These are phyloP conservation scores for Lyophyllum decastes DNA, from an alignment of 768 basidiomycete species.

Conservation along the genomic window DNA sequence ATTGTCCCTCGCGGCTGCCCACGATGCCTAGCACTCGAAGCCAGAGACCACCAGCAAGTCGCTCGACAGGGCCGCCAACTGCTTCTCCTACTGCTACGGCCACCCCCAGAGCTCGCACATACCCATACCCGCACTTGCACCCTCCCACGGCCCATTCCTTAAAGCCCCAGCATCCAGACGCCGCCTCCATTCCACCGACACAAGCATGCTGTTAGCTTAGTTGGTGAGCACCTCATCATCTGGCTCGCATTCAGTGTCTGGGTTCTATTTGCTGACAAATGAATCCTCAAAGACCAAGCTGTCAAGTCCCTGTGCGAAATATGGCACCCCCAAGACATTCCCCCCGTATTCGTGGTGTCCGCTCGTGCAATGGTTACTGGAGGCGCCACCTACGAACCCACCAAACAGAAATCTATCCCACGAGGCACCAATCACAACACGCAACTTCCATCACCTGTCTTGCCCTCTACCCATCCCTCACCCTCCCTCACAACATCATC, in stretches of 20 bases:
- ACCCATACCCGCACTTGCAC: too few relatives aligned
- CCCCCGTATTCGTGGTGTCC: slow-evolving; percentile 46
- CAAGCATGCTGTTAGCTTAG: slow-evolving; percentile 67
- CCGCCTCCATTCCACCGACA: slow-evolving; percentile 46
- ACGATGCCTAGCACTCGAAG: too few relatives aligned
- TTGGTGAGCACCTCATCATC: slow-evolving; percentile 58
- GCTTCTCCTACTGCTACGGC: too few relatives aligned
- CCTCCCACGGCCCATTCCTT: too few relatives aligned
- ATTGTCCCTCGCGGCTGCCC: too few relatives aligned
- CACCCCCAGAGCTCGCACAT: too few relatives aligned
- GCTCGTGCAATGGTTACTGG: slow-evolving; percentile 30
- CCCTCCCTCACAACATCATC: slow-evolving; percentile 23
- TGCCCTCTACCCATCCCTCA: slow-evolving; percentile 44
- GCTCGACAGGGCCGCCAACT: too few relatives aligned
- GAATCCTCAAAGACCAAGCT: slow-evolving; percentile 62
- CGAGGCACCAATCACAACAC: slow-evolving; percentile 28
- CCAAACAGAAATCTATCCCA: slow-evolving; percentile 12
- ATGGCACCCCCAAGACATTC: slow-evolving; percentile 80
- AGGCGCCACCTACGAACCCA: slow-evolving; percentile 12
- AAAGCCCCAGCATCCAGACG: too few relatives aligned
- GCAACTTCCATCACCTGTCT: slow-evolving; percentile 55
- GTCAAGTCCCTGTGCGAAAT: slow-evolving; percentile 77
- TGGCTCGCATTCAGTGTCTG: not conserved
- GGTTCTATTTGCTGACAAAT: slow-evolving; percentile 17
- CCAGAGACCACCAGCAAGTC: too few relatives aligned